Evolutionary conservation across 805 yeast genomes (phyloP).

Genomic region (Lipomyces yamadae): DNA sequence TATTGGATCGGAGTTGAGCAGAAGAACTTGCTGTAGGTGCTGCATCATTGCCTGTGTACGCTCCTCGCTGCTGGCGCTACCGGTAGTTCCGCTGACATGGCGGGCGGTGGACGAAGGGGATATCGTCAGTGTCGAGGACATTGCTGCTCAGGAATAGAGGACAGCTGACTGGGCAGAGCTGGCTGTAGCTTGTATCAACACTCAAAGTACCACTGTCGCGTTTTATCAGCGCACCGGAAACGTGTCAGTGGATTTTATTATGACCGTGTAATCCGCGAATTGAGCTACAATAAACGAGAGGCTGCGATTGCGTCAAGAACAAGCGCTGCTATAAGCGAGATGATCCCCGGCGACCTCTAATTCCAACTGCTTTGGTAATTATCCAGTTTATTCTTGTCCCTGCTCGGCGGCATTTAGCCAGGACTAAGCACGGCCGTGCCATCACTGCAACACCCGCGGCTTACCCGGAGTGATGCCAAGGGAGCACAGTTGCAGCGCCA

Average conservation of each 20-base stretch:
- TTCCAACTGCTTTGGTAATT: neutral
- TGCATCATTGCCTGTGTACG: constrained; percentile 26
- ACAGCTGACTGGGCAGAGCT: neutral
- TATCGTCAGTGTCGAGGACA: constrained; percentile 6
- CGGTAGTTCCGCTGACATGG: neutral
- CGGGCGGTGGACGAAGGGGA: constrained; percentile 12
- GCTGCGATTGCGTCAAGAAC: neutral
- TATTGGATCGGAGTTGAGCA: constrained; percentile 38
- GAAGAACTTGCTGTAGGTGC: constrained; percentile 36
- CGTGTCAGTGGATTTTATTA: neutral
- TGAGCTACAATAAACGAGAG: neutral
- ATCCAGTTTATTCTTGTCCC: neutral
- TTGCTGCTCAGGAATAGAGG: neutral
- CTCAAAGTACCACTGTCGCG: neutral
- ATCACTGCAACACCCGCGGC: no score
- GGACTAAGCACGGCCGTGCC: no score
- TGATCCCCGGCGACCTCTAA: neutral
- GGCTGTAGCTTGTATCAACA: neutral
- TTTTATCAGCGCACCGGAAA: neutral
- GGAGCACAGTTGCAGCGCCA: no score
- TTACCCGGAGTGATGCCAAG: no score
- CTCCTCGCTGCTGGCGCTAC: neutral
- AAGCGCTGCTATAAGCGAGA: neutral
- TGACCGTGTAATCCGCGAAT: neutral
- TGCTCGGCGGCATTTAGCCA: no score